Percentiles rank a stretch among this genome's conserved stretches.
phyloP scores from a whole-genome alignment of 371 early-diverging fungal genomes.

The Synchytrium microbalum region DNA sequence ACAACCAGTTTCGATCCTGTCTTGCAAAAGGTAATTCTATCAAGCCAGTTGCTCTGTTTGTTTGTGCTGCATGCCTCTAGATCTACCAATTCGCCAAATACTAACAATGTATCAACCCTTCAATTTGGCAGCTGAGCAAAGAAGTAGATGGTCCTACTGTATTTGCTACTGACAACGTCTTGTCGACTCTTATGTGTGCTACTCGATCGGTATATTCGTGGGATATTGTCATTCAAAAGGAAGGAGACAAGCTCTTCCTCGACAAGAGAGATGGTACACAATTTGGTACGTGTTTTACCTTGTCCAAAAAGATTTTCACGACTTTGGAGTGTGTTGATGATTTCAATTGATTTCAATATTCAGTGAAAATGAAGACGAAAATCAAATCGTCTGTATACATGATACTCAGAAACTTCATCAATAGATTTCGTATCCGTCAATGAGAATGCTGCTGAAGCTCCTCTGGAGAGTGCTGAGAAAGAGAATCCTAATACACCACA shows the following conservation, averaged over 20 bases:
- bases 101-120: no score
- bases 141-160: slow-evolving; percentile 60
- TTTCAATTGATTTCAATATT: neutral
- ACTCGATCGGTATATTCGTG: slow-evolving; percentile 89
- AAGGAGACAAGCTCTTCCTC: slow-evolving; percentile 75
- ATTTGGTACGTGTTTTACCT: slow-evolving; percentile 17
- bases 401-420: no score
- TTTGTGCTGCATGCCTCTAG: neutral
- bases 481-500: slow-evolving; percentile 82
- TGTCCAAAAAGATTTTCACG: neutral
- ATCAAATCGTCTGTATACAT: neutral
- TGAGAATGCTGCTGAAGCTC: slow-evolving; percentile 90
- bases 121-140: slow-evolving; percentile 35
- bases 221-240: slow-evolving; percentile 89
- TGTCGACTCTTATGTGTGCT: slow-evolving; percentile 88
- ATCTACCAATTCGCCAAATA: neutral
- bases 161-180: slow-evolving; percentile 83
- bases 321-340: neutral
- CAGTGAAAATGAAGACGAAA: neutral
- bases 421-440: slow-evolving; percentile 83
- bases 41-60: neutral
- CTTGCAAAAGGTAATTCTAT: slow-evolving; percentile 43
- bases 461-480: slow-evolving; percentile 76
- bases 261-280: slow-evolving; percentile 84
- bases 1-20: slow-evolving; percentile 78